Base-by-base conservation (phyloP, 176 grass and related monocot genomes). In the Cenchrus purpureus region DNA sequence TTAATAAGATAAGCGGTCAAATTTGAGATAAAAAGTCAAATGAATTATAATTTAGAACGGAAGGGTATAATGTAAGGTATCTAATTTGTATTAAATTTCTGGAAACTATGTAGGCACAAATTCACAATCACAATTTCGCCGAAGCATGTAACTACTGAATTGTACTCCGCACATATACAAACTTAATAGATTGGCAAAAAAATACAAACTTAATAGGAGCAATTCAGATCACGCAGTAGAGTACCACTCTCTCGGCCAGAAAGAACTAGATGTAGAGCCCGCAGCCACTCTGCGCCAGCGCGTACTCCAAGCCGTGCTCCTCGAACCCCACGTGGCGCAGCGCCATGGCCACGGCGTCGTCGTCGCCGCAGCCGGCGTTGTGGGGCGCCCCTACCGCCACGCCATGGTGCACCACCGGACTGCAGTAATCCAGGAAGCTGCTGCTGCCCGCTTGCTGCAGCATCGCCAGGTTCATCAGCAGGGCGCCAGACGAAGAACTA, bases 241-340 rank as follows among this genome's bases (percentile, higher is more conserved):
- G 31, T 16, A 17, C 17, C 4, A 3, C 9, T 12, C n/a, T 4
- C 22, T 25, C n/a, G 0, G 19, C 53, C 32, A 42, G n/a, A 74
- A 85, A 76, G 71, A 71, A 65, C 80, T 89, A 76, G 71, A 77
- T 56, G 64, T 71, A 82, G 15, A 77, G 44, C 29, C 20, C 64
- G 46, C 13, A 65, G 53, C 34, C 22, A 19, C 43, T 55, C 13
- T 34, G 64, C 52, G 17, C 55, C 45, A 53, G 76, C 63, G 59
- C 9, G 42, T 60, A 45, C 22, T 82, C 81, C 72, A 14, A 56
- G 71, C 29, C 71, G 1, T 85, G 87, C 37, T 89, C 82, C 37
- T 76, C 82, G 13, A 89, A 67, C 12, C 29, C 70, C 51, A 71
- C 14, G 13, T 80, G 46, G 28, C 46, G 46, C 61, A 65, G 43